Evolutionary conservation across 768 basidiomycete species (phyloP), one percentile per base, ranked within the genome.

Genomic region (Lactarius hatsudake): DNA sequence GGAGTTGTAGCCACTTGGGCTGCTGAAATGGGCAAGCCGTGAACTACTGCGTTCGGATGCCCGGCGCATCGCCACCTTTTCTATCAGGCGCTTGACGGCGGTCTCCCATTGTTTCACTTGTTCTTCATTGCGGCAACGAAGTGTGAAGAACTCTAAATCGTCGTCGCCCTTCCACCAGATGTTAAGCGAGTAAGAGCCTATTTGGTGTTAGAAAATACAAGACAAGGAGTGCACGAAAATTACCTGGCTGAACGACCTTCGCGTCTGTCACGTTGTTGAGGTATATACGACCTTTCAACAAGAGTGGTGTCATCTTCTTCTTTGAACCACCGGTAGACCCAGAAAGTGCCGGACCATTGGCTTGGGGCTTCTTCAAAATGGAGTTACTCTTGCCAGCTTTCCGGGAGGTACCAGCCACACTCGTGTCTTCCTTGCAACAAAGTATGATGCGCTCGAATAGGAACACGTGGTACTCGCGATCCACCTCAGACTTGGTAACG

Each of bases 391-490:
- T 98, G 71, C 83, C 82, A 45, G 80, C 81, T 78, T 93, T 92
- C 76, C 85, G 87, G 48, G 84, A 82, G 68, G 83, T 86, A 81
- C 7, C 83, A 0, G 42, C n/a, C 82, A 6, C 82, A 81, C 51
- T 58, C 18, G 82, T 74, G 7, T 90, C 89, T 76, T 98, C 97
- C 77, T 98, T 98, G 83, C 97, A 98, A 78, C 97, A 99, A 26
- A 98, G 84, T 71, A 99, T 94, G 77, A 99, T 99, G 80, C 94
- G 94, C 80, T 98, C 96, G 71, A 99, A 99, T 42, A 99, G 82
- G 83, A 98, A 99, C 65, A 99, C 96, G 72, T 96, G 94, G 73
- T 98, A 98, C 77, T 99, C 97, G 72, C 97, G 86, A 76, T 98
- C 95, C 73, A 95, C 91, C 66, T 96, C 95, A 59, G 90, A 91